These are phyloP conservation scores for Dothistroma septosporum DNA, from an alignment of 2,329 filamentous ascomycete species.

Conservation along the genomic window DNA sequence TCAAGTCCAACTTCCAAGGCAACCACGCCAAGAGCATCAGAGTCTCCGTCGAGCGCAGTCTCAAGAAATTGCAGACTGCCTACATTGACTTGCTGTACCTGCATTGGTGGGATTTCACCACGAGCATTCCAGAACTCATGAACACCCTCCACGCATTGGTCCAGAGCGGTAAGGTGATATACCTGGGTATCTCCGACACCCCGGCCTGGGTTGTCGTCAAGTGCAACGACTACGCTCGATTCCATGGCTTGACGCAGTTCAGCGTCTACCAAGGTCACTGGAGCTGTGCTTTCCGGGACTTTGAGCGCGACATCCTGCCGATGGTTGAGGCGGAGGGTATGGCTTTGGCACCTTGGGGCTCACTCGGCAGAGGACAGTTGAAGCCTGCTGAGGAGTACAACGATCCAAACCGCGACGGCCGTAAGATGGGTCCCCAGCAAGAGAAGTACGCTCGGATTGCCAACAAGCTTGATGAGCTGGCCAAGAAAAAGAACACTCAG, in stretches of 20 bases:
- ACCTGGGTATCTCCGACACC: constrained; percentile 64
- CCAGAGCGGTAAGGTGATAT: constrained; percentile 58
- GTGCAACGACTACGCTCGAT: constrained; percentile 53
- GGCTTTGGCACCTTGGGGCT: constrained; percentile 58
- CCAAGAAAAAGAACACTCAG: constrained; percentile 51
- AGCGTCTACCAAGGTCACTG: constrained; percentile 39
- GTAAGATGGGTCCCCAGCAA: constrained; percentile 26
- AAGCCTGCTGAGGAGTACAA: constrained; percentile 26
- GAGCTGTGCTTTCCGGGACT: constrained; percentile 34
- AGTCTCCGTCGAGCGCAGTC: constrained; percentile 40
- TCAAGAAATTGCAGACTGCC: constrained; percentile 56
- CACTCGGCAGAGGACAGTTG: constrained; percentile 21
- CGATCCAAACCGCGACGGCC: constrained; percentile 34
- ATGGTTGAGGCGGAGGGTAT: constrained; percentile 40
- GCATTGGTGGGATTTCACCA: constrained; percentile 61
- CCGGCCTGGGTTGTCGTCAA: constrained; percentile 56
- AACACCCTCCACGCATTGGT: constrained; percentile 62
- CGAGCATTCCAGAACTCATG: constrained; percentile 63
- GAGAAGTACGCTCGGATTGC: constrained; percentile 48
- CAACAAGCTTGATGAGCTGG: constrained; percentile 58
- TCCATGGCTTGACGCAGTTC: constrained; percentile 45
- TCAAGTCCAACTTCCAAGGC: constrained; percentile 38
- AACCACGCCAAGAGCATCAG: constrained; percentile 60
- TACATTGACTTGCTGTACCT: constrained; percentile 59
- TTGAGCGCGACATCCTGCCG: constrained; percentile 48